Evolutionary conservation across 805 yeast species (phyloP).

Genomic region (Jamesozyma lodderae): DNA sequence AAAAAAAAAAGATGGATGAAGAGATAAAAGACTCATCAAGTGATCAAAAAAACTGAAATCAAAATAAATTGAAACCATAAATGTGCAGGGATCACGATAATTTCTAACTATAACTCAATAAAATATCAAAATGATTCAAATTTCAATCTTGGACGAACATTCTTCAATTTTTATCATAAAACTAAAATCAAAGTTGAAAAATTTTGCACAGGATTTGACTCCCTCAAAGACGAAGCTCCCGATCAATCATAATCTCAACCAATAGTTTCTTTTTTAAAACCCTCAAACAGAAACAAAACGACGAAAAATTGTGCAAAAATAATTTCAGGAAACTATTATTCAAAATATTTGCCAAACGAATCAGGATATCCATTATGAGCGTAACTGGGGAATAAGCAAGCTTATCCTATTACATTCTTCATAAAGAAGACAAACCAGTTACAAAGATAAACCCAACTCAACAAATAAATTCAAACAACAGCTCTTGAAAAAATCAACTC

Average conservation of each 20-base stretch:
- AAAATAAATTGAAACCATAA: constrained; percentile 5
- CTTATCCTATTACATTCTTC: constrained; percentile 23
- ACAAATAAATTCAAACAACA: neutral
- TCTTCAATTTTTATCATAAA: too few species aligned
- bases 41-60: constrained; percentile 10
- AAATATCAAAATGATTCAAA: too few species aligned
- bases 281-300: constrained; percentile 1
- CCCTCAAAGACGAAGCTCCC: constrained; percentile 6
- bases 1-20: constrained; percentile 13
- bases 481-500: neutral
- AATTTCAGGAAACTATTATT: too few species aligned
- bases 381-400: constrained; percentile 27
- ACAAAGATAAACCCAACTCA: neutral
- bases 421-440: constrained; percentile 3
- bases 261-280: too few species aligned
- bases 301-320: too few species aligned
- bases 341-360: neutral
- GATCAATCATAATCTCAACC: too few species aligned
- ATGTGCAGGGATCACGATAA: constrained; percentile 28
- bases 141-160: too few species aligned
- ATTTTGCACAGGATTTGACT: neutral
- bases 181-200: constrained; percentile 1
- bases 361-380: neutral
- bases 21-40: constrained; percentile 27
- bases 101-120: constrained; percentile 15